Percentiles rank a stretch among this genome's conserved stretches.
phyloP scores from a whole-genome alignment of 2,329 filamentous ascomycete species.

The Teratosphaeria destructans region DNA sequence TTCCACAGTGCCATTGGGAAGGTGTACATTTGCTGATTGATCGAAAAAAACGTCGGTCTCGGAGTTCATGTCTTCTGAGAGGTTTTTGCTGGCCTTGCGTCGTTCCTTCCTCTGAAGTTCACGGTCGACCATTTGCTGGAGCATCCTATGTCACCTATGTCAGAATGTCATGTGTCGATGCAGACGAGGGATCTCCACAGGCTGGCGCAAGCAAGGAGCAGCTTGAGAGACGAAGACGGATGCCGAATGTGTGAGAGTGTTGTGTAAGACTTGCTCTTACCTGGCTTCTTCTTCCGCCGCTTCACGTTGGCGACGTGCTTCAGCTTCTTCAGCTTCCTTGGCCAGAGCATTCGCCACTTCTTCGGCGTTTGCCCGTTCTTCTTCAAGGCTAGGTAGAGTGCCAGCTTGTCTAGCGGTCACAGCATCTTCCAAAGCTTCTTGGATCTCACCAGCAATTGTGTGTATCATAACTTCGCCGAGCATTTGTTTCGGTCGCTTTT shows the following conservation, averaged over 20 bases:
- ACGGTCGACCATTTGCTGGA: slow-evolving; percentile 61
- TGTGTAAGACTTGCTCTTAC: neutral
- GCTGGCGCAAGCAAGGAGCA: neutral
- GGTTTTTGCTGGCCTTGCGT: slow-evolving; percentile 25
- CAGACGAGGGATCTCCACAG: neutral
- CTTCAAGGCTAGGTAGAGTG: slow-evolving; percentile 74
- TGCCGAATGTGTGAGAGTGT: neutral
- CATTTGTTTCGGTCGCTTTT: slow-evolving; percentile 56
- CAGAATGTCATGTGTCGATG: neutral
- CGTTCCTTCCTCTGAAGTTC: slow-evolving; percentile 62
- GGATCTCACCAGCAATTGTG: slow-evolving; percentile 49
- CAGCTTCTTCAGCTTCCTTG: slow-evolving; percentile 32
- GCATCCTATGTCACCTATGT: slow-evolving; percentile 40
- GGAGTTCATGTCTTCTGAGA: slow-evolving; percentile 3
- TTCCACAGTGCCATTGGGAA: slow-evolving; percentile 10
- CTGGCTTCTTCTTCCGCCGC: slow-evolving; percentile 45
- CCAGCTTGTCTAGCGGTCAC: slow-evolving; percentile 63
- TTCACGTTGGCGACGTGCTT: slow-evolving; percentile 29
- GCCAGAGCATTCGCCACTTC: slow-evolving; percentile 55
- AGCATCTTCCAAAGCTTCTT: slow-evolving; percentile 74
- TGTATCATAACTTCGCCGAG: slow-evolving; percentile 57
- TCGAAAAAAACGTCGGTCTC: slow-evolving; percentile 16
- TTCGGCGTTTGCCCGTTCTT: slow-evolving; percentile 77
- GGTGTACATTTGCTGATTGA: slow-evolving; percentile 13
- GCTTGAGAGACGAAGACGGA: neutral